Conservation (phyloP, 139 green algal genomes). For the Chlamydomonas sp. region DNA sequence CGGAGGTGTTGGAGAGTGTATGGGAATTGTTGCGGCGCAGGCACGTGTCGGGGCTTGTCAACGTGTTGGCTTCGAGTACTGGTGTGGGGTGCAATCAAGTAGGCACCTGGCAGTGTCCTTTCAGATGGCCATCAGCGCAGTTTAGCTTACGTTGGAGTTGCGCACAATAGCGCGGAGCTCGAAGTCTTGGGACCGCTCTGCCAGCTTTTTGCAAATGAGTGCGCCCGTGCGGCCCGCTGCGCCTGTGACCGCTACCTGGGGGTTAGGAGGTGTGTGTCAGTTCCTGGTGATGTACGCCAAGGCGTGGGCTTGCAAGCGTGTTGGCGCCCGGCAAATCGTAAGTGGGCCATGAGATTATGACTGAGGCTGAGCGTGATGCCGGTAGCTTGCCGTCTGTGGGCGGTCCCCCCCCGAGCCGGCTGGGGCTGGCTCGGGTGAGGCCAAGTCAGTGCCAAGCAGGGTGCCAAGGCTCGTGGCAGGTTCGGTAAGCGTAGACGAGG, state of each 20-base stretch:
- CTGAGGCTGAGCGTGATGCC: too few relatives aligned
- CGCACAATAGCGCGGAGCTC: conserved; percentile 61
- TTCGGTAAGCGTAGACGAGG: too few relatives aligned
- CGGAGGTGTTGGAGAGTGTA: neutral
- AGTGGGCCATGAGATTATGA: too few relatives aligned
- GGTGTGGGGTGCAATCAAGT: neutral
- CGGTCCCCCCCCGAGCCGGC: too few relatives aligned
- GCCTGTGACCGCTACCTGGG: conserved; percentile 77
- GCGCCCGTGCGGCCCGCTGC: conserved; percentile 75
- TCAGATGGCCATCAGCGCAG: neutral
- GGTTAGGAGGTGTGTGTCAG: neutral
- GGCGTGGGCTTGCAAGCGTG: too few relatives aligned
- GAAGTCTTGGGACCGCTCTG: conserved; percentile 54
- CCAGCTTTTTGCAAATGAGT: conserved; percentile 78
- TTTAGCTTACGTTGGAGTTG: conserved; percentile 50
- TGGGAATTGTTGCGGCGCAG: neutral
- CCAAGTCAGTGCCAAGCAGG: too few relatives aligned
- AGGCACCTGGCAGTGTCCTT: neutral
- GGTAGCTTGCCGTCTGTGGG: too few relatives aligned
- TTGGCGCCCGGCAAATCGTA: too few relatives aligned
- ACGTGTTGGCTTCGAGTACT: neutral
- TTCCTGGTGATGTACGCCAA: too few relatives aligned
- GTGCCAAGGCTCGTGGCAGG: too few relatives aligned
- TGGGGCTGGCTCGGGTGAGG: too few relatives aligned
- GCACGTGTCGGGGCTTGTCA: neutral